These are phyloP conservation scores for Naegleria fowleri DNA, from an alignment of 208 protist species.

Conservation along the genomic window DNA sequence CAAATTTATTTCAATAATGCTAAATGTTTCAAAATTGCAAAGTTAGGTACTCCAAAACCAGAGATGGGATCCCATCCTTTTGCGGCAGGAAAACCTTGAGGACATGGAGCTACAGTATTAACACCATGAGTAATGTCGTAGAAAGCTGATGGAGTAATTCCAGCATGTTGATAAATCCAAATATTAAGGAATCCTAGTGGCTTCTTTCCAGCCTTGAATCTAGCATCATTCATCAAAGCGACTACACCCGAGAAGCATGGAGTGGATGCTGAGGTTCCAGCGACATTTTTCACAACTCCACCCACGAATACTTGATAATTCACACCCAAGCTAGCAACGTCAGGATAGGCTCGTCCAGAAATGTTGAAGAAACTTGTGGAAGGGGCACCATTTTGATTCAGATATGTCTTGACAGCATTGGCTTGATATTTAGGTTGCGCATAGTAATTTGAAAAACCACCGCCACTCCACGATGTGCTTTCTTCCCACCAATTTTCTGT, in stretches of 20 bases:
- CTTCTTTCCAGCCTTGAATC: constrained; percentile 41
- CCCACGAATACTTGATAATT: constrained; percentile 34
- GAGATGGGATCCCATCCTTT: constrained; percentile 50
- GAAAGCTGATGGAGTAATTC: constrained; percentile 30
- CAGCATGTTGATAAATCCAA: constrained; percentile 42
- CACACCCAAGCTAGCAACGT: not conserved
- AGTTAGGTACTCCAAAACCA: constrained; percentile 51
- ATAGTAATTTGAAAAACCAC: constrained; percentile 36
- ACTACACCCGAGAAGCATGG: constrained; percentile 48
- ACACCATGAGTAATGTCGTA: constrained; percentile 49
- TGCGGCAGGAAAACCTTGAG: constrained; percentile 36
- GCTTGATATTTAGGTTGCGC: not conserved
- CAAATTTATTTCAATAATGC: not conserved
- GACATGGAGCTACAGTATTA: constrained; percentile 35
- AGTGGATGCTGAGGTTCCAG: constrained; percentile 43
- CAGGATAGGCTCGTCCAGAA: constrained; percentile 25
- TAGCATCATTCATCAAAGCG: constrained; percentile 45
- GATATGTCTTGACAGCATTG: not conserved
- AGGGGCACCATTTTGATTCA: not conserved
- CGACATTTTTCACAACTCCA: constrained; percentile 25
- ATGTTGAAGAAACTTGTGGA: not conserved
- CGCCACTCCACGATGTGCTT: not conserved
- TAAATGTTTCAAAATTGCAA: not conserved
- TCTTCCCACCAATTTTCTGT: not conserved
- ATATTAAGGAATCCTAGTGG: constrained; percentile 58